phyloP scores from a whole-genome alignment of 2,329 filamentous ascomycete genomes.

The Neurospora crassa region DNA sequence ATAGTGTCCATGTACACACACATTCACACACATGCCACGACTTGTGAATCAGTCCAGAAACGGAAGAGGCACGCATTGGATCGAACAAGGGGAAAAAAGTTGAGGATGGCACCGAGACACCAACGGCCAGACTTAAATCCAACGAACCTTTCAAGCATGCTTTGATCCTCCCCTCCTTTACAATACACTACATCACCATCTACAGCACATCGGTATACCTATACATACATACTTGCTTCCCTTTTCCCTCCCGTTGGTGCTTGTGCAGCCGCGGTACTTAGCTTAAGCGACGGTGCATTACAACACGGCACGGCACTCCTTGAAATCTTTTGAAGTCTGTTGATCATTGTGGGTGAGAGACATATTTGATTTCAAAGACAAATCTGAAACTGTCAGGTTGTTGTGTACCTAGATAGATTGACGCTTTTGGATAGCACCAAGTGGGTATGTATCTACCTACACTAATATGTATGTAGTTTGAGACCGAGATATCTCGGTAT shows the following conservation, averaged over 20 bases:
- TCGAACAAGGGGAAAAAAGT: background rate
- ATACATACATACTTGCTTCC: background rate
- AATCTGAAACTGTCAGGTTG: background rate
- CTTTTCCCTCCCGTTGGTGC: background rate
- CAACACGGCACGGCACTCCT: background rate
- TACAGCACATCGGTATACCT: background rate
- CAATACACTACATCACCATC: no score
- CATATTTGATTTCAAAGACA: background rate
- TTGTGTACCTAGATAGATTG: background rate
- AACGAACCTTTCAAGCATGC: background rate
- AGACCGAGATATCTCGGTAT: background rate
- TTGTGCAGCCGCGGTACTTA: background rate
- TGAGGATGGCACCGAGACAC: background rate
- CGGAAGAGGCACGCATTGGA: background rate
- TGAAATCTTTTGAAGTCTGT: background rate
- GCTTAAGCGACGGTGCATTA: background rate
- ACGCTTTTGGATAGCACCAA: background rate
- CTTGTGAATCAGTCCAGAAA: background rate
- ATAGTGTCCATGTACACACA: background rate
- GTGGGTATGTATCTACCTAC: background rate
- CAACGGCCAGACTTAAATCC: background rate
- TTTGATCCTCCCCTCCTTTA: background rate
- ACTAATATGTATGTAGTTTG: background rate
- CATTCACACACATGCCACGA: background rate
- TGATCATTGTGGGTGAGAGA: background rate